phyloP scores from a whole-genome alignment of 345 rosid species.

The Pelargonium nanum region DNA sequence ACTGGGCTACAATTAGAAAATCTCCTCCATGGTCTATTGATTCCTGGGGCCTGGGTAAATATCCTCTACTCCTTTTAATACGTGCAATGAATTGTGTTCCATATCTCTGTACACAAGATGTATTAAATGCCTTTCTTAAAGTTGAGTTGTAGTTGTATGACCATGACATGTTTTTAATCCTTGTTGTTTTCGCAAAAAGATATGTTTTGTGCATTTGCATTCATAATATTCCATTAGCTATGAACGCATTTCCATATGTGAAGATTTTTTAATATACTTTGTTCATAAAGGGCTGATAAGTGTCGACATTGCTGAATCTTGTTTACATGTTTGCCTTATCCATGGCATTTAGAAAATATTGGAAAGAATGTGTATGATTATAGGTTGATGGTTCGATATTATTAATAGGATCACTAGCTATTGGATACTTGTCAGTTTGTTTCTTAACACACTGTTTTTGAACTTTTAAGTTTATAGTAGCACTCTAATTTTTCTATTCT shows the following conservation, averaged over 20 bases:
- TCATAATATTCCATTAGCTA: background rate
- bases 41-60: conserved; percentile 97
- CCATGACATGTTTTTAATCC: background rate
- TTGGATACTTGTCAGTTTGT: background rate
- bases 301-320: too few species aligned
- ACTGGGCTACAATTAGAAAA: conserved; percentile 81
- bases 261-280: background rate
- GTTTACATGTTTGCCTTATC: background rate
- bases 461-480: background rate
- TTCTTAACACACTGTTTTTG: background rate
- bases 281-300: background rate
- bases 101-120: background rate
- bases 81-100: background rate
- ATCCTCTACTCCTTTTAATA: conserved; percentile 2
- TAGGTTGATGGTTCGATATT: background rate
- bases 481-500: conserved; percentile 6
- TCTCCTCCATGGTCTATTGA: conserved; percentile 97
- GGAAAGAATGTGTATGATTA: too few species aligned
- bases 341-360: too few species aligned
- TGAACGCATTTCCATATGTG: background rate
- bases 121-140: background rate
- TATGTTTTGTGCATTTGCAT: background rate
- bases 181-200: conserved; percentile 1
- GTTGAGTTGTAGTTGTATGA: conserved; percentile 1
- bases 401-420: background rate